phyloP scores from a whole-genome alignment of 768 basidiomycete species.

The Grammothele lineata region DNA sequence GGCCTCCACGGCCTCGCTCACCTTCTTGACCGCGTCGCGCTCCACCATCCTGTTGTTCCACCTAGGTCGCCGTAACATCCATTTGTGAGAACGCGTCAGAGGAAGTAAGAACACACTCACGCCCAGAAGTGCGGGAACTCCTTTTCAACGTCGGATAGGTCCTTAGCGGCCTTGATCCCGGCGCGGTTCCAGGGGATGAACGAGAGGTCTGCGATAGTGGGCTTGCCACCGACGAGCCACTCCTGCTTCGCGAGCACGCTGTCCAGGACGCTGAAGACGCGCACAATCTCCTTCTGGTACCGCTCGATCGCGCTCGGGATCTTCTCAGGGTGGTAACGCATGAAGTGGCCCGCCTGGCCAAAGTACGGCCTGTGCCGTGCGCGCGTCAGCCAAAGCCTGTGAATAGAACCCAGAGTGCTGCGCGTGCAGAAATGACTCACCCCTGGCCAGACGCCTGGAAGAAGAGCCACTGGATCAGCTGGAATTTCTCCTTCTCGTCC shows the following conservation, averaged over 20 bases:
- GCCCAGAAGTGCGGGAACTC: neutral
- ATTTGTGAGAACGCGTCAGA: neutral
- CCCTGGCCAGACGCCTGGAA: slow-evolving; percentile 32
- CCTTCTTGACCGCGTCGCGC: slow-evolving; percentile 1
- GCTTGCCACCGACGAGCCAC: slow-evolving; percentile 16
- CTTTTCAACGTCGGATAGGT: neutral
- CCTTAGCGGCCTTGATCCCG: neutral
- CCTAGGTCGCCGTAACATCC: neutral
- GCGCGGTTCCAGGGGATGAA: slow-evolving; percentile 5
- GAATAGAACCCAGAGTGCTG: neutral
- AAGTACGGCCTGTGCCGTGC: slow-evolving; percentile 14
- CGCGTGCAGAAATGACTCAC: slow-evolving; percentile 2
- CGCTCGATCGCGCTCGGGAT: slow-evolving; percentile 16
- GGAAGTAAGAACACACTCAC: neutral
- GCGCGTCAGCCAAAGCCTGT: too few relatives aligned
- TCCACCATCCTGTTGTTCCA: slow-evolving; percentile 1
- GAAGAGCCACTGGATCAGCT: slow-evolving; percentile 39
- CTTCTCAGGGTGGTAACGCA: slow-evolving; percentile 9
- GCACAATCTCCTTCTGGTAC: slow-evolving; percentile 20
- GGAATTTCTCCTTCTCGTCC: slow-evolving; percentile 14
- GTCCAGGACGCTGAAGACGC: slow-evolving; percentile 21
- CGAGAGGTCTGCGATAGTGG: slow-evolving; percentile 17
- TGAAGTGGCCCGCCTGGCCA: slow-evolving; percentile 16
- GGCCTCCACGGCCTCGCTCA: too few relatives aligned
- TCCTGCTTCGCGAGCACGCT: slow-evolving; percentile 17